These are phyloP conservation scores for Chalaropsis thielavioides DNA, from an alignment of 2,329 filamentous ascomycete species.

Conservation along the genomic window DNA sequence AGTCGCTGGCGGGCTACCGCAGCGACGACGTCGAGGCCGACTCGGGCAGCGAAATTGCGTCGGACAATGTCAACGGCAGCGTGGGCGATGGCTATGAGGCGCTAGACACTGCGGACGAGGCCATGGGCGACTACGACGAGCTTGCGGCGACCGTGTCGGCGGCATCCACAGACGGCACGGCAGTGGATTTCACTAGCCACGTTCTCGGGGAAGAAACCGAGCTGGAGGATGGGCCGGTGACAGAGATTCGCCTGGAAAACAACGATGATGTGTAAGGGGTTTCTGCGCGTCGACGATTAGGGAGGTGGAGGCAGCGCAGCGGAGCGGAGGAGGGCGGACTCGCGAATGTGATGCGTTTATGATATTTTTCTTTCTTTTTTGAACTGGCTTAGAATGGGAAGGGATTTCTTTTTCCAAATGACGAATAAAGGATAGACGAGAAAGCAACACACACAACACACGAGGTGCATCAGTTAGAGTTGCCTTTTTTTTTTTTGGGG, in stretches of 20 bases:
- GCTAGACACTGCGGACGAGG: constrained; percentile 16
- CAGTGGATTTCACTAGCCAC: constrained; percentile 3
- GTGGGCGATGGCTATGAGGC: not conserved
- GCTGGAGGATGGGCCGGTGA: constrained; percentile 12
- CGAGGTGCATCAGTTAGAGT: not conserved
- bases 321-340: too few relatives aligned
- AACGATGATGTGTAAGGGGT: constrained; percentile 6
- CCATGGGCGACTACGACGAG: constrained; percentile 16
- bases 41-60: constrained; percentile 26
- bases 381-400: not conserved
- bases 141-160: not conserved
- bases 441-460: not conserved
- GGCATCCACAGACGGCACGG: not conserved
- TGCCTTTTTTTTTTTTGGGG: not conserved
- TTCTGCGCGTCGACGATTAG: not conserved
- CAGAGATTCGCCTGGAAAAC: constrained; percentile 18
- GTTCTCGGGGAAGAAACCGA: not conserved
- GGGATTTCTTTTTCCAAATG: not conserved
- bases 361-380: not conserved
- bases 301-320: not conserved
- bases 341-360: not conserved
- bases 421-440: constrained; percentile 4
- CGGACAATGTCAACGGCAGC: constrained; percentile 11
- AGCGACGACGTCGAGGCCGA: constrained; percentile 33
- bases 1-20: constrained; percentile 25